These are phyloP conservation scores for Cladosporium phlei DNA, from an alignment of 2,329 filamentous ascomycete species.

Conservation along the genomic window DNA sequence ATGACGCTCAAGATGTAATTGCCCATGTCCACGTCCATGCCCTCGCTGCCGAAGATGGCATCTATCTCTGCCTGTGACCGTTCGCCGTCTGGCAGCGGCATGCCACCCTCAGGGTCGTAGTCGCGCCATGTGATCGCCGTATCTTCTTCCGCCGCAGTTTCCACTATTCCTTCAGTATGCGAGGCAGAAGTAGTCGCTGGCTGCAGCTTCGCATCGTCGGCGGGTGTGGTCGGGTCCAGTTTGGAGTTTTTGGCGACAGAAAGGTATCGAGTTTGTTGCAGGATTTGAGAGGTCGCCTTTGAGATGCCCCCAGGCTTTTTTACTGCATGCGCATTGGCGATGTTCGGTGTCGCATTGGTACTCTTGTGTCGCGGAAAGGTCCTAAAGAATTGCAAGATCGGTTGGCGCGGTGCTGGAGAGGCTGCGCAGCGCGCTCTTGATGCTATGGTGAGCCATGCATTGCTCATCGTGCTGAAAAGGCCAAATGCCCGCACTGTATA, in stretches of 20 bases:
- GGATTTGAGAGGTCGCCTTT: not conserved
- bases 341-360: slow-evolving; percentile 5
- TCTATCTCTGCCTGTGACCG: slow-evolving; percentile 25
- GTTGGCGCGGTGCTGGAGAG: slow-evolving; percentile 18
- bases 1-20: slow-evolving; percentile 35
- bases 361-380: slow-evolving; percentile 24
- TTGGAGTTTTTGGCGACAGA: not conserved
- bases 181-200: slow-evolving; percentile 24
- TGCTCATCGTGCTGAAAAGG: slow-evolving; percentile 30
- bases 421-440: slow-evolving; percentile 21
- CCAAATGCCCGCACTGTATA: no score
- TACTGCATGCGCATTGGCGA: slow-evolving; percentile 4
- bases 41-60: slow-evolving; percentile 28
- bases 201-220: slow-evolving; percentile 19
- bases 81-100: slow-evolving; percentile 32
- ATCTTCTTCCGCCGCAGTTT: slow-evolving; percentile 8
- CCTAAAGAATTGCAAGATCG: slow-evolving; percentile 27
- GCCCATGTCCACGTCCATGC: slow-evolving; percentile 29
- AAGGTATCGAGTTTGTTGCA: slow-evolving; percentile 2
- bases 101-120: slow-evolving; percentile 34
- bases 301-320: not conserved
- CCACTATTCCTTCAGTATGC: slow-evolving; percentile 25
- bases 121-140: slow-evolving; percentile 33
- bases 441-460: slow-evolving; percentile 31
- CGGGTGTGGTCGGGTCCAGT: not conserved